Evolutionary conservation across 2,329 filamentous ascomycete species (phyloP).

Genomic region (Shiraia sp.): DNA sequence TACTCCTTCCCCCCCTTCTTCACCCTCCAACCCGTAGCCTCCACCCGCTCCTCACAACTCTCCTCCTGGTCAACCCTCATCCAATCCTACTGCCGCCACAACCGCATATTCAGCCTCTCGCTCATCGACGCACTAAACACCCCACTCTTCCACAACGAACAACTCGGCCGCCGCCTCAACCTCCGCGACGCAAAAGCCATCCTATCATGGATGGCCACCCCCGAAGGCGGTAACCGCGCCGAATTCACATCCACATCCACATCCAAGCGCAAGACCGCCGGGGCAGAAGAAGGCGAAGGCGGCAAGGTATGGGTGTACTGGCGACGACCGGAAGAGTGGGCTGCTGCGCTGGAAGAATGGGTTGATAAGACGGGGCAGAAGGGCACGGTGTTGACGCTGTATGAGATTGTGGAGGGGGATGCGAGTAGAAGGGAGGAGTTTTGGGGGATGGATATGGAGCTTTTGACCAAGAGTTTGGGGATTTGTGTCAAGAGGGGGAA

Average conservation of each 20-base stretch:
- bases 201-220: conserved; percentile 59
- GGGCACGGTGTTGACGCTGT: conserved; percentile 85
- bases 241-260: conserved; percentile 62
- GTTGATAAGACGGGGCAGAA: conserved; percentile 86
- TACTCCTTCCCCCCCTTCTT: conserved; percentile 86
- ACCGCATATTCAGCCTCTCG: conserved; percentile 75
- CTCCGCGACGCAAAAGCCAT: conserved; percentile 58
- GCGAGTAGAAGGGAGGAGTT: conserved; percentile 71
- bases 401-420: conserved; percentile 90
- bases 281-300: conserved; percentile 36
- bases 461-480: conserved; percentile 77
- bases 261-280: conserved; percentile 18
- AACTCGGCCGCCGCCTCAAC: conserved; percentile 51
- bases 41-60: conserved; percentile 75
- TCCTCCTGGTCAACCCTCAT: conserved; percentile 86
- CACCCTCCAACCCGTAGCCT: conserved; percentile 75
- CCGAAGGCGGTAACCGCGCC: conserved; percentile 58
- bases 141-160: conserved; percentile 59
- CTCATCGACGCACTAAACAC: conserved; percentile 60
- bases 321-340: conserved; percentile 90
- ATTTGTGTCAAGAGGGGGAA: conserved; percentile 87
- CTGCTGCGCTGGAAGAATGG: conserved; percentile 74
- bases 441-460: conserved; percentile 81
- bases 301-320: conserved; percentile 73
- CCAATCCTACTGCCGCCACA: conserved; percentile 78